Evolutionary conservation across 345 rosid genomes (phyloP), one percentile per base, ranked within the genome.

Genomic region (Luvunga scandens): DNA sequence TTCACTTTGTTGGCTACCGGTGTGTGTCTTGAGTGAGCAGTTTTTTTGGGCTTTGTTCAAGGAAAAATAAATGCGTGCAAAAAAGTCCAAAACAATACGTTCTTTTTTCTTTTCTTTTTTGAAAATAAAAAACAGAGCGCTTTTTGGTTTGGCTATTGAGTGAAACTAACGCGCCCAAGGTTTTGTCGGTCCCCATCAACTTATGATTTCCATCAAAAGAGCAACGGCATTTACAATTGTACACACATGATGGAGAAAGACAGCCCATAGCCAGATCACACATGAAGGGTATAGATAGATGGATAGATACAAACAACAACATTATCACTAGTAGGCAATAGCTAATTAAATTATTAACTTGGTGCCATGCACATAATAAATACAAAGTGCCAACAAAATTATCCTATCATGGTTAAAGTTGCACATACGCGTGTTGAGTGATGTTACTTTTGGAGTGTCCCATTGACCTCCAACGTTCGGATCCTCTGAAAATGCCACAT

Each of bases 181-280:
- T 76, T 75, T 78, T 85, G 84, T 85, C 88, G 84, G 90, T 87
- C 70, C 57, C 78, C 66, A 21, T 80, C 65, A 42, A 10, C 48
- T 42, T 0, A 42, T 42, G 50, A 3, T 42, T 42, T 42, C 50
- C 50, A 42, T 42, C 50, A 42, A 42, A 42, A 12, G 0, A 42
- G 16, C 50, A 42, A 42, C 16, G 50, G 50, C 50, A 3, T 42
- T 42, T 10, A 12, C 50, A 42, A 42, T 9, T 12, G 12, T 2
- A 42, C 4, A 42, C 16, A 42, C 50, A 3, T 0, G 67, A 16
- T 55, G 42, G 72, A 59, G 69, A 75, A 0, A 68, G 13, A 75
- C 88, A 86, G 86, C 80, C 81, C 57, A 83, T 60, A 55, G 78
- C 84, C 87, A 86, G 88, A 81, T 83, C 84, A 82, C 73, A 70